These are phyloP conservation scores for Cercospora sp. DNA, from an alignment of 2,329 filamentous ascomycete genomes.

Conservation along the genomic window DNA sequence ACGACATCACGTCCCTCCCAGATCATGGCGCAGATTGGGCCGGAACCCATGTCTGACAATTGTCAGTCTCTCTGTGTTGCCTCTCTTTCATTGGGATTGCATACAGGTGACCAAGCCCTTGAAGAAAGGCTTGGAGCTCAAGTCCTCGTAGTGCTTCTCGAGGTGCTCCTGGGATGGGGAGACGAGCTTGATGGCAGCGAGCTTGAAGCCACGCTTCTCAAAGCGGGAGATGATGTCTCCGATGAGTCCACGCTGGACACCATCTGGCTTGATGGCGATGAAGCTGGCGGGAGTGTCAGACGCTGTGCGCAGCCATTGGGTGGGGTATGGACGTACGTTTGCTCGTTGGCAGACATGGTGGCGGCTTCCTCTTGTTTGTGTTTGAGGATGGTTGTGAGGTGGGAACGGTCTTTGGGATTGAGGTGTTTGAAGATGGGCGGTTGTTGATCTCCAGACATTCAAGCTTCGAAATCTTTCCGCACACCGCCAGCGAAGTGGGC, in stretches of 20 bases:
- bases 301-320: background rate
- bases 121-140: slow-evolving; percentile 96
- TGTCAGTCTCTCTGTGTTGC: slow-evolving; percentile 27
- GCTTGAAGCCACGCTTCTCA: slow-evolving; percentile 98
- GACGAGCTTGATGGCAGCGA: slow-evolving; percentile 94
- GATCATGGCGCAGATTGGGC: slow-evolving; percentile 98
- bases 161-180: slow-evolving; percentile 90
- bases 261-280: slow-evolving; percentile 99
- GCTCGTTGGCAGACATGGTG: slow-evolving; percentile 65
- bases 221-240: slow-evolving; percentile 98
- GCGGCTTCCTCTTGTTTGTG: slow-evolving; percentile 32
- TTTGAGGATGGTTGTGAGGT: slow-evolving; percentile 42
- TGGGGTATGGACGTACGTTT: slow-evolving; percentile 67
- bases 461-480: slow-evolving; percentile 11
- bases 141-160: slow-evolving; percentile 95
- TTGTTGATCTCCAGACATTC: slow-evolving; percentile 26
- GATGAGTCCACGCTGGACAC: slow-evolving; percentile 98
- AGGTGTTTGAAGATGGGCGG: slow-evolving; percentile 51
- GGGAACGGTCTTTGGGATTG: slow-evolving; percentile 50
- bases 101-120: slow-evolving; percentile 85
- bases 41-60: slow-evolving; percentile 78
- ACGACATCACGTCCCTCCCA: slow-evolving; percentile 99
- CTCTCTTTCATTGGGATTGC: slow-evolving; percentile 38
- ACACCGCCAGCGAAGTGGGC: slow-evolving; percentile 14
- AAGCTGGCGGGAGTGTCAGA: slow-evolving; percentile 63